These are phyloP conservation scores for Halenospora varia DNA, from an alignment of 495 filamentous ascomycete species.

Conservation along the genomic window DNA sequence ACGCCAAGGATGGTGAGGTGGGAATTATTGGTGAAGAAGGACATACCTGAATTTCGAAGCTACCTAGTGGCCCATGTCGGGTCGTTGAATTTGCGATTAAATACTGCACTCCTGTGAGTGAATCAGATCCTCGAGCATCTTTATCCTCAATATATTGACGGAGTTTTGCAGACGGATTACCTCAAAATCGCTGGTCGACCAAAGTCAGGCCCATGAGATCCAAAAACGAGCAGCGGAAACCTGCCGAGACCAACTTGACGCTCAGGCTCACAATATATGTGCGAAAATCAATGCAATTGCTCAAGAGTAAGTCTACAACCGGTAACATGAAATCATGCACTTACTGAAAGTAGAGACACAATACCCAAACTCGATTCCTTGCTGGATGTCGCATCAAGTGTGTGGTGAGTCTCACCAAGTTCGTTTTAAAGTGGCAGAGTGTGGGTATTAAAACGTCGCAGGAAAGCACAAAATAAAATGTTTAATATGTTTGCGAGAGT, in stretches of 20 bases:
- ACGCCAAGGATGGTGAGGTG: constrained; percentile 1
- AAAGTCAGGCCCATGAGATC: background rate
- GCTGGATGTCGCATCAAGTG: background rate
- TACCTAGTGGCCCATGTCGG: background rate
- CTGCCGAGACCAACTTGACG: background rate
- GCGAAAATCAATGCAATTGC: background rate
- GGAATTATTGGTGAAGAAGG: constrained; percentile 2
- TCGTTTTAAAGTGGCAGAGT: background rate
- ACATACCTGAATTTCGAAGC: background rate
- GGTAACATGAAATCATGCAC: background rate
- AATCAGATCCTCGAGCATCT: background rate
- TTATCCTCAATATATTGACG: background rate
- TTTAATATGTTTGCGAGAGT: background rate
- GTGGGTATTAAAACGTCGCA: background rate
- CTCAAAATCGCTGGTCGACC: background rate
- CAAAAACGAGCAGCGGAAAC: background rate
- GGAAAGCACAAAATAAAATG: constrained; percentile 1
- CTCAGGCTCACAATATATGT: background rate
- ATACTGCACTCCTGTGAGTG: background rate
- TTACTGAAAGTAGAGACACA: background rate
- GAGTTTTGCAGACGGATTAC: background rate
- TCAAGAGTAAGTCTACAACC: background rate
- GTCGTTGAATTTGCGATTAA: background rate
- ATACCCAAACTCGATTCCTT: background rate
- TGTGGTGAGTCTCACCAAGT: background rate